Base-by-base conservation (phyloP, 2,329 filamentous ascomycete species). In the Ophiocordyceps camponoti-rufipedis region DNA sequence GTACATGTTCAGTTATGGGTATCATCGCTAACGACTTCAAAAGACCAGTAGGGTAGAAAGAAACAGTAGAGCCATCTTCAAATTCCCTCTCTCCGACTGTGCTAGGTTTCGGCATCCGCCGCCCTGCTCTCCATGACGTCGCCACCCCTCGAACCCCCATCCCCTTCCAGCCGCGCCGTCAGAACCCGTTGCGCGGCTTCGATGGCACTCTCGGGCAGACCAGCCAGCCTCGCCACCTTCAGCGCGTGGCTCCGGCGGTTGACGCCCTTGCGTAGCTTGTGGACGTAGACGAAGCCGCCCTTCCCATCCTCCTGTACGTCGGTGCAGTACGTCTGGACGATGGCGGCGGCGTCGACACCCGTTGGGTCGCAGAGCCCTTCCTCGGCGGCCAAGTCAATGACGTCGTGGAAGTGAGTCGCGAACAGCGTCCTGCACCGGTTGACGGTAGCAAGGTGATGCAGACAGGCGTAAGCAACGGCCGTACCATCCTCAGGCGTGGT, bases 401-500 rank as follows among this genome's bases (percentile, higher is more conserved):
- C 67, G 4, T 64, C 69, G 61, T 98, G 89, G 56, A 96, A 98
- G 62, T 98, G 91, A 14, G 91, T 96, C 1, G 91, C 91, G 60
- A 98, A 98, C 40, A 98, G 68, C 1, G 82, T 79, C 13, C 91
- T 75, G 57, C 83, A 86, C 57, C 71, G 70, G 58, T 91, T 95
- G 19, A 82, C 67, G 43, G 78, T 71, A 53, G 85, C 81, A 14
- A 98, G 68, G 60, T 96, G 86, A 56, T 89, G 76, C 44, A 98
- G 67, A 55, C 82, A 87, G 1, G 89, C 91, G 60, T 83, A 96
- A 0, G 86, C 86, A 1, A 98, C 82, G 1, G 91, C 91, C 2
- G 82, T 75, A 2, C 91, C 91, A 59, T 96, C 91, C 55, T 89
- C 82, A 0, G 89, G 87, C 18, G 91, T 94, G 0, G 93, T 98